These are phyloP conservation scores for Rhododendron molle DNA, from an alignment of 148 eudicot species.

Conservation along the genomic window DNA sequence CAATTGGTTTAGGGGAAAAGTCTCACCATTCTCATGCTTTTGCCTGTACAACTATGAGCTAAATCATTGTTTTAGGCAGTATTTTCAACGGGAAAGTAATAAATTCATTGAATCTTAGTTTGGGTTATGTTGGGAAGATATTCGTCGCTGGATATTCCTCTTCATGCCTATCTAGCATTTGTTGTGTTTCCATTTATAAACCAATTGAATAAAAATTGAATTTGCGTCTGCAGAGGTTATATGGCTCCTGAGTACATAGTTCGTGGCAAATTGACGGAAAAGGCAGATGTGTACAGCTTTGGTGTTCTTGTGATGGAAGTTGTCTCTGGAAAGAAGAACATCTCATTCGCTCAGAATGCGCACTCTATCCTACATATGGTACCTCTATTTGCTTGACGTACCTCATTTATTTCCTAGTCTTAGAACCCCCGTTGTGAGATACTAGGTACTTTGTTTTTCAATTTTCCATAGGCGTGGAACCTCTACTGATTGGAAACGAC, in stretches of 20 bases:
- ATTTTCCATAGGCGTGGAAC: slow-evolving; percentile 33
- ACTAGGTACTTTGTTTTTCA: not conserved
- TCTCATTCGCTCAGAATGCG: slow-evolving; percentile 20
- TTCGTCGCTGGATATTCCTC: not conserved
- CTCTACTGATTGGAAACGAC: slow-evolving; percentile 18
- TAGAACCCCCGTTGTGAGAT: not conserved
- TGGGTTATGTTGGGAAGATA: not conserved
- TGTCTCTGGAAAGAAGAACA: slow-evolving; percentile 36
- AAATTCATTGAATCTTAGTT: not conserved
- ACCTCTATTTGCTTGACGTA: not conserved
- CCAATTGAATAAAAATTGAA: not conserved
- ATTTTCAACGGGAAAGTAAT: not conserved
- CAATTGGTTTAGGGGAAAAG: not conserved
- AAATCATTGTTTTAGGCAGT: not conserved
- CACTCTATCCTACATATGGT: slow-evolving; percentile 42
- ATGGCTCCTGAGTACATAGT: slow-evolving; percentile 66
- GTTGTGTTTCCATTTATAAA: not conserved
- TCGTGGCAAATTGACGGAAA: slow-evolving; percentile 44
- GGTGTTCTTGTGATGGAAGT: slow-evolving; percentile 51
- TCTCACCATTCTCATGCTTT: not conserved
- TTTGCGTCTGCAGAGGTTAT: slow-evolving; percentile 37
- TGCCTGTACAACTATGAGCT: not conserved
- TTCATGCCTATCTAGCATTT: not conserved
- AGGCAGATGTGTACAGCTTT: slow-evolving; percentile 56
- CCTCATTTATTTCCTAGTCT: not conserved